Base-by-base conservation (phyloP, 2,329 filamentous ascomycete species). In the Neurospora crassa region DNA sequence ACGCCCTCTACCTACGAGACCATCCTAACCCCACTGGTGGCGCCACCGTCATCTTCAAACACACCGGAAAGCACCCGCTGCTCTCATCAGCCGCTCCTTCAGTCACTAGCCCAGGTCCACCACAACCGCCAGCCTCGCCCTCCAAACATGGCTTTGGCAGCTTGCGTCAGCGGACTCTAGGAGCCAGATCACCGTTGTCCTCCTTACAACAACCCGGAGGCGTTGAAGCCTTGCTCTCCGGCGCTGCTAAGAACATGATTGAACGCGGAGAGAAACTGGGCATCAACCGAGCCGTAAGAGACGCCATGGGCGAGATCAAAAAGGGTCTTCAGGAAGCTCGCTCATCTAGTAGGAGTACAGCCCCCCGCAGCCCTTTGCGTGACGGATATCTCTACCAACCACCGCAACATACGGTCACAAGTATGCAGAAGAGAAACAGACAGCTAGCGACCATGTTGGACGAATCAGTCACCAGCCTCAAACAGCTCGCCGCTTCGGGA, bases 251-350 rank as follows among this genome's bases (percentile, higher is more conserved):
- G 77, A 90, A 89, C 69, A 89, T 95, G 18, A 83, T 93, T 42
- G 89, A 92, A 76, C 86, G 88, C 41, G 87, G 92, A 69, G 91
- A 94, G 79, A 91, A 89, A 77, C 88, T 94, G 73, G 92, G 92
- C 7, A 91, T 96, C 71, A 94, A 93, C 77, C 91, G 92, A 79
- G 92, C 90, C 0, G 89, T 96, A 7, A 87, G 92, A n/a, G 92
- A 92, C 75, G 92, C 92, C 20, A 87, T 96, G 77, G 90, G 90
- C 10, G 93, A 96, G 80, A 91, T 95, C 68, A 88, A 88, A 72
- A 87, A 91, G 76, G 87, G 86, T 40, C 84, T 91, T 41, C 90
- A 92, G 74, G 87, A 88, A 71, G 83, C 84, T 2, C 82, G 85
- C 41, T 83, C 81, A 40, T 79, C 81, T 16, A 63, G 53, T 37